Evolutionary conservation across 2,329 filamentous ascomycete genomes (phyloP), one percentile per base, ranked within the genome.

Genomic region (Didymella exigua): DNA sequence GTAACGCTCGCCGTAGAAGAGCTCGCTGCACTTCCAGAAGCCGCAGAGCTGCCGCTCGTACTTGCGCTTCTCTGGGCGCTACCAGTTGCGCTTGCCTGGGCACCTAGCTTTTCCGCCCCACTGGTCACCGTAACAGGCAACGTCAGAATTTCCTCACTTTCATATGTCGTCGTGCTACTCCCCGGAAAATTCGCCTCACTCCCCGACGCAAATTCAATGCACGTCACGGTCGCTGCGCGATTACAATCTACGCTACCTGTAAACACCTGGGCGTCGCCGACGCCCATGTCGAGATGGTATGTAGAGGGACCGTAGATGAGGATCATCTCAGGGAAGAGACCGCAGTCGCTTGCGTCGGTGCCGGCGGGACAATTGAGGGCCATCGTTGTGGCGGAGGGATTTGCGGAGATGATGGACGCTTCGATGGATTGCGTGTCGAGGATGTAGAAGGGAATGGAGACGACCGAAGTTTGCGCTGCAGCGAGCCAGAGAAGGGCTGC

Each of bases 121-220:
- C 54, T 57, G 2, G 65, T 66, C 6, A 66, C 49, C 2, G 49
- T 48, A 1, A 66, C 50, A 11, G 51, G 38, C 3, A 55, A 4
- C 2, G 38, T 56, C 10, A 19, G 26, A 6, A 56, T 49, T 16
- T 48, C 40, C 4, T 38, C 60, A 16, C 45, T 50, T 2, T 51
- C 56, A 42, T 61, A 67, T 2, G 59, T 68, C 30, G 38, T 44
- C 1, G 64, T 70, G 26, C 54, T 62, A 24, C 49, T 56, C 3
- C 69, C 67, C 1, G 68, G 67, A 30, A 58, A 60, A 36, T 71
- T 70, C 1, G 68, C 68, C 37, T 65, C 60, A 14, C 36, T 47
- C 13, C 67, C 69, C 27, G 59, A 56, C 10, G 58, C 61, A 10
- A 46, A 65, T 43, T 68, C 59, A 16, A 46, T 58, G 53, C 69